Percentiles rank a stretch among this genome's conserved stretches.
Conservation (phyloP, 2,329 filamentous ascomycete genomes). For the Penicillium sp. region DNA sequence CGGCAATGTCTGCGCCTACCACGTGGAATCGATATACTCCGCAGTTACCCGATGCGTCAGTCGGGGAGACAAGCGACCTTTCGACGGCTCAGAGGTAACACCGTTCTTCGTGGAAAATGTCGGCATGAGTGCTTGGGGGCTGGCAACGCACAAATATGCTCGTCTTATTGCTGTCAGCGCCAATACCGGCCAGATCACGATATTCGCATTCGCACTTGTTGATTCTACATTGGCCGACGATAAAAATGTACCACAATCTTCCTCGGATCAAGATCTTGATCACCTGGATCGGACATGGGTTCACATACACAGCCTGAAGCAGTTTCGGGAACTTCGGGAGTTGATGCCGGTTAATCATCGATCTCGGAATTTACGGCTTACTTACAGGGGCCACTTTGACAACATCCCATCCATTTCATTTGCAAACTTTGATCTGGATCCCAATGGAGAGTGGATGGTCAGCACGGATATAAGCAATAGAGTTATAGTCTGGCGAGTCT, state of each 20-base stretch:
- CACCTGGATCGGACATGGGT: constrained; percentile 35
- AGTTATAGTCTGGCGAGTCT: constrained; percentile 52
- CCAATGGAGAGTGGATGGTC: constrained; percentile 56
- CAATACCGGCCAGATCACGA: constrained; percentile 63
- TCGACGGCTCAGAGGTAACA: constrained; percentile 36
- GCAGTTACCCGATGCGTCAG: constrained; percentile 41
- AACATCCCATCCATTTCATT: constrained; percentile 63
- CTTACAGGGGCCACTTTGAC: constrained; percentile 42
- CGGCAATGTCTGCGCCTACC: constrained; percentile 72
- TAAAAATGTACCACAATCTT: constrained; percentile 16
- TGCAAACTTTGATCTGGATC: constrained; percentile 58
- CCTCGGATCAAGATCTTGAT: neutral
- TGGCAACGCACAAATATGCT: constrained; percentile 78
- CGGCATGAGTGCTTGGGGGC: constrained; percentile 78
- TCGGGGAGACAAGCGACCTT: constrained; percentile 22
- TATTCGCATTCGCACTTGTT: constrained; percentile 61
- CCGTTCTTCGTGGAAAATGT: constrained; percentile 77
- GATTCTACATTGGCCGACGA: constrained; percentile 28
- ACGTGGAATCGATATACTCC: constrained; percentile 55
- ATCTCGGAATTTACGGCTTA: constrained; percentile 44
- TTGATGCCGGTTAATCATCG: constrained; percentile 35
- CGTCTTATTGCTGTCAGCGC: constrained; percentile 82
- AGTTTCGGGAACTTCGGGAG: constrained; percentile 30
- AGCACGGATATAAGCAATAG: constrained; percentile 58
- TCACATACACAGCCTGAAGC: constrained; percentile 24